Evolutionary conservation across 495 filamentous ascomycete species (phyloP).

Genomic region (Penicillium verhagenii): DNA sequence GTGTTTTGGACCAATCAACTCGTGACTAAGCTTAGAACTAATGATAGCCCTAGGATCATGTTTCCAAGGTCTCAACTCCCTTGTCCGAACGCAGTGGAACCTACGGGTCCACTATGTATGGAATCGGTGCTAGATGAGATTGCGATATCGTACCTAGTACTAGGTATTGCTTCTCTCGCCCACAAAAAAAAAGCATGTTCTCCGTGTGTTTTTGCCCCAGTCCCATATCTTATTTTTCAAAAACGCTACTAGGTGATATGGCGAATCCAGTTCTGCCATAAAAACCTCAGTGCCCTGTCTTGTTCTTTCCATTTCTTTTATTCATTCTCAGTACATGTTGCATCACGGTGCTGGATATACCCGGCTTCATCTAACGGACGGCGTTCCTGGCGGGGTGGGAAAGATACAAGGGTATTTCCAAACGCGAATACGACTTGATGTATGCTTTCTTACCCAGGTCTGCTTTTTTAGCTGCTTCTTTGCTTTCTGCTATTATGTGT

Average conservation of each 20-base stretch:
- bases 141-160: slow-evolving; percentile 9
- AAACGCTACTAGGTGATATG: slow-evolving; percentile 17
- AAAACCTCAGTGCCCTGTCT: slow-evolving; percentile 8
- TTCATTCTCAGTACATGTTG: slow-evolving; percentile 49
- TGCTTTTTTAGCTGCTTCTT: slow-evolving; percentile 15
- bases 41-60: slow-evolving; percentile 36
- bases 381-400: slow-evolving; percentile 39
- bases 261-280: not conserved
- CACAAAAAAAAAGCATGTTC: slow-evolving; percentile 24
- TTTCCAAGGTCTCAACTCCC: slow-evolving; percentile 44
- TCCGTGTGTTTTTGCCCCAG: not conserved
- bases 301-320: slow-evolving; percentile 19
- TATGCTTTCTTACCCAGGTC: slow-evolving; percentile 18
- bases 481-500: slow-evolving; percentile 12
- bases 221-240: slow-evolving; percentile 15
- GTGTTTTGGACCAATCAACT: slow-evolving; percentile 4
- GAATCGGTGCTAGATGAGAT: slow-evolving; percentile 45
- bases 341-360: slow-evolving; percentile 57
- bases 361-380: slow-evolving; percentile 50
- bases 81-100: slow-evolving; percentile 45
- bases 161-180: too few relatives aligned
- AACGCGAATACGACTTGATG: slow-evolving; percentile 27
- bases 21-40: slow-evolving; percentile 2
- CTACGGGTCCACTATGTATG: slow-evolving; percentile 50
- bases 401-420: slow-evolving; percentile 28